Base-by-base conservation (phyloP, 2,329 filamentous ascomycete genomes). In the Trichoderma sp. region DNA sequence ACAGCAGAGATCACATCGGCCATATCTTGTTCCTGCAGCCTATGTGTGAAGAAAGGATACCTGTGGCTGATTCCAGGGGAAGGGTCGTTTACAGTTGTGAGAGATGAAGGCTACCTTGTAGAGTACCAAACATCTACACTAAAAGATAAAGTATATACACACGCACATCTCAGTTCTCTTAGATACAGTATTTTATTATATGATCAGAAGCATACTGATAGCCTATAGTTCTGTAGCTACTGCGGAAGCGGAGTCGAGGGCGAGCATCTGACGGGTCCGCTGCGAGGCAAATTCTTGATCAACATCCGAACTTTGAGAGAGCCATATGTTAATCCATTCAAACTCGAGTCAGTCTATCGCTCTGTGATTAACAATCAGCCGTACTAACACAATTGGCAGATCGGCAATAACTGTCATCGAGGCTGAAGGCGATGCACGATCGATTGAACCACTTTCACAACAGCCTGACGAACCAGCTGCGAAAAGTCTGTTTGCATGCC, bases 41-140 rank as follows among this genome's bases (percentile, higher is more conserved):
- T 77, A n/a, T 80, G 78, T 57, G 20, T 8, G 1, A 80, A 78
- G 68, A 77, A 78, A 23, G 79, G 77, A 3, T 76, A 77, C 39
- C 72, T 79, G 3, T 80, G 79, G 78, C 47, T 76, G n/a, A 43
- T 58, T 2, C 66, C 73, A 1, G 36, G 65, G 13, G 53, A 59
- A 11, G 70, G 63, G 4, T 64, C 58, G 15, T 68, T 77, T 23
- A 30, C 28, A n/a, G 59, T 71, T 7, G 63, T 68, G 64, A 72
- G 62, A 50, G 74, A 73, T 53, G 76, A 39, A 20, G 73, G 72
- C 12, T 65, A 17, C 1, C 34, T 71, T 70, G 72, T 15, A 3
- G 68, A 73, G 1, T 74, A 53, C 13, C 20, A 47, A 6, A 43
- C 68, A 17, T 55, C 58, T 6, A 61, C 69, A 3, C 26, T 75